A percentile compares a stretch with the other conserved stretches of the same genome.
phyloP scores from a whole-genome alignment of 495 filamentous ascomycete genomes.

The Podospora comata region DNA sequence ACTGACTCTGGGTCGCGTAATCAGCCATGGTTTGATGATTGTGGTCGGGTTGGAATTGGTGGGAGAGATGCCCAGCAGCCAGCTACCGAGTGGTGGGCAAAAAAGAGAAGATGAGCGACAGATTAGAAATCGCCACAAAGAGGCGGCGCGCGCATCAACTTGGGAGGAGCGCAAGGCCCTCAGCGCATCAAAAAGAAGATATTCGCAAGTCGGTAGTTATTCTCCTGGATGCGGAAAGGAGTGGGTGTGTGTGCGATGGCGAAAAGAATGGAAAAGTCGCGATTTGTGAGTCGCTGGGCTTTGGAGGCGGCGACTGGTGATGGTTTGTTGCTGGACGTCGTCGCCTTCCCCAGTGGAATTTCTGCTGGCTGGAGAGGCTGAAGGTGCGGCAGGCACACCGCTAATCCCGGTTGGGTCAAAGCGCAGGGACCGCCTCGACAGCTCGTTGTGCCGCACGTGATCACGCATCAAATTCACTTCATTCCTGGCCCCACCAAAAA shows the following conservation, averaged over 20 bases:
- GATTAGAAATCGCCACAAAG: conserved; percentile 33
- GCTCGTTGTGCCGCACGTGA: not conserved
- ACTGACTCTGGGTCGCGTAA: conserved; percentile 24
- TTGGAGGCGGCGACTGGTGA: conserved; percentile 13
- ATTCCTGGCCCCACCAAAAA: not conserved
- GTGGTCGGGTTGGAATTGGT: not conserved
- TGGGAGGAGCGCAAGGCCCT: conserved; percentile 19
- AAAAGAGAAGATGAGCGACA: not conserved
- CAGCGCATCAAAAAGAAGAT: conserved; percentile 21
- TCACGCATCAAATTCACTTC: not conserved
- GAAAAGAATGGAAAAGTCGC: conserved; percentile 16
- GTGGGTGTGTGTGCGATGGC: not conserved
- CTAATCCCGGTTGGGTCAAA: conserved; percentile 20
- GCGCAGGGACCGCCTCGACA: not conserved
- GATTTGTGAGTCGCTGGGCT: conserved; percentile 7
- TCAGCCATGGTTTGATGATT: conserved; percentile 24
- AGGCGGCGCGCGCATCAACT: conserved; percentile 30
- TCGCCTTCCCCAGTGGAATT: conserved; percentile 21
- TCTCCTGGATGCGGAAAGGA: not conserved
- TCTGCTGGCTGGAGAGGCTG: conserved; percentile 26
- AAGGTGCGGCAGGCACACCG: conserved; percentile 23
- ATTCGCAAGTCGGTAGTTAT: not conserved
- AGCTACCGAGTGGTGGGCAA: not conserved
- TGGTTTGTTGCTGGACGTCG: conserved; percentile 9
- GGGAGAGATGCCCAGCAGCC: not conserved